Evolutionary conservation across 2,329 filamentous ascomycete species (phyloP).

Genomic region (Epichloe aotearoae): DNA sequence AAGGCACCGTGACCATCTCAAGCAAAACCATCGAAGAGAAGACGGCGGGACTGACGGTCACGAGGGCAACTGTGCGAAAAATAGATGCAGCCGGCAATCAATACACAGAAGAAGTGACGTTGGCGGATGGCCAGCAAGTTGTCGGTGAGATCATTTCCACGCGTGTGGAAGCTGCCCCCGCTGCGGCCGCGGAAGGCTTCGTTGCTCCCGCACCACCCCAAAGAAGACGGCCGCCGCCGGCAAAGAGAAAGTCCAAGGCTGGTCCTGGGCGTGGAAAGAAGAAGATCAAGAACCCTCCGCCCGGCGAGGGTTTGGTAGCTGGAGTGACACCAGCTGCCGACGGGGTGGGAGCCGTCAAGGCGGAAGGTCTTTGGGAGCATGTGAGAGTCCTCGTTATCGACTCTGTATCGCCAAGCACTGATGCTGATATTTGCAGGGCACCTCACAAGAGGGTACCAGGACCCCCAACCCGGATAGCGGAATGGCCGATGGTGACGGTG

Average conservation of each 20-base stretch:
- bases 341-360: conserved; percentile 26
- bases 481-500: conserved; percentile 37
- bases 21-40: conserved; percentile 36
- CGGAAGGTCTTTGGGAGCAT: conserved; percentile 24
- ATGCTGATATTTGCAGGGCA: conserved; percentile 15
- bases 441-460: conserved; percentile 31
- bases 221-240: conserved; percentile 57
- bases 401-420: neutral
- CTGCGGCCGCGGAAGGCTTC: conserved; percentile 42
- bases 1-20: conserved; percentile 44
- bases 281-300: conserved; percentile 52
- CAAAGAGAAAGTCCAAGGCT: conserved; percentile 67
- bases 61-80: conserved; percentile 68
- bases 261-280: conserved; percentile 65
- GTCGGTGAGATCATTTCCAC: conserved; percentile 68
- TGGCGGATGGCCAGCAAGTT: conserved; percentile 64
- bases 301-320: conserved; percentile 19
- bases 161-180: conserved; percentile 40
- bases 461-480: conserved; percentile 35
- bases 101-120: conserved; percentile 70
- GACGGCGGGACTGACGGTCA: conserved; percentile 42
- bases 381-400: conserved; percentile 16
- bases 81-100: conserved; percentile 68
- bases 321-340: conserved; percentile 18
- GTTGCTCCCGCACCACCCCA: conserved; percentile 26